Evolutionary conservation across 164 flowering plant species (phyloP), one percentile per base, ranked within the genome.

Genomic region (Tetrastigma voinierianum): DNA sequence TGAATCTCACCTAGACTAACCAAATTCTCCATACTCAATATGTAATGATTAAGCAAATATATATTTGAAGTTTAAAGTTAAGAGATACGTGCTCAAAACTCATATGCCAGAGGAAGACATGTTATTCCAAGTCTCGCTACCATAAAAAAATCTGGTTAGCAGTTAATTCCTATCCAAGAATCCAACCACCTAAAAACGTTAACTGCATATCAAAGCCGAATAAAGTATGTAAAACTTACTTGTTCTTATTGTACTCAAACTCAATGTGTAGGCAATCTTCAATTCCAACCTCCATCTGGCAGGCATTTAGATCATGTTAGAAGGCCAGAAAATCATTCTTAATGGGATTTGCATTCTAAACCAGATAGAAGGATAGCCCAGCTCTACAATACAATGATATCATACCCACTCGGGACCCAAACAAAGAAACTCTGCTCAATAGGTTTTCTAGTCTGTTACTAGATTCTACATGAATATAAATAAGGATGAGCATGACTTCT

Each of bases 241-340:
- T 93, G 98, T 92, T 90, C 83, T 90, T 93, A 65, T 82, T 87
- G 84, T 93, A 93, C 78, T 93, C 96, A 64, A 93, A 93, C 81
- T 93, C 98, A 61, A 93, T 93, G 72, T 93, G 98, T 23, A 93
- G 81, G 81, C 98, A 93, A 69, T 93, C 98, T 74, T 93, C 98
- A 72, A 93, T 93, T 64, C 98, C 98, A 74, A 93, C 98, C 82
- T 93, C 98, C 98, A 93, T 93, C 98, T 93, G 84, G 73, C 57
- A 70, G 18, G 9, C 57, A 68, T 67, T 0, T 67, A 66, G 14
- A 57, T 40, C 23, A 25, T 21, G 57, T 51, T 49, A 13, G 49
- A 61, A 52, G 49, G 21, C 48, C 53, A 12, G 15, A 4, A 14
- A 45, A 68, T 44, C 55, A 58, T 24, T 49, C 45, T 49, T 49